Percentiles rank a stretch among this genome's conserved stretches.
Conservation (phyloP, 257 asterid genomes). For the Lithospermum erythrorhizon region DNA sequence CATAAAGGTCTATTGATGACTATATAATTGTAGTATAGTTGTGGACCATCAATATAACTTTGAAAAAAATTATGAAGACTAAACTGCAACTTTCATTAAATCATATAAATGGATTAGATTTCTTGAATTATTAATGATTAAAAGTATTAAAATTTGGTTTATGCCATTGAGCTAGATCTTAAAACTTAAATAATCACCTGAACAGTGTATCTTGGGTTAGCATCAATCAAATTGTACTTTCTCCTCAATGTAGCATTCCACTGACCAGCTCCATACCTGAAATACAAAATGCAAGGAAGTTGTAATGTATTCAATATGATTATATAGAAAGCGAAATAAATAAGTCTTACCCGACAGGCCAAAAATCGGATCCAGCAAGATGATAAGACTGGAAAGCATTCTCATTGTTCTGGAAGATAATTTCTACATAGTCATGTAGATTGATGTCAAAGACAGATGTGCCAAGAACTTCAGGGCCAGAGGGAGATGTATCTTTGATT, state of each 20-base stretch:
- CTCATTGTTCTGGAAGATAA: constrained; percentile 63
- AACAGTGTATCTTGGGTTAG: constrained; percentile 44
- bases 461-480: constrained; percentile 27
- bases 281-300: not conserved
- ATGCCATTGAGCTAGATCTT: not conserved
- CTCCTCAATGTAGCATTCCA: constrained; percentile 52
- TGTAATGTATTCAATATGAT: not conserved
- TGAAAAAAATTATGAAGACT: too few species aligned
- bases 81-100: too few species aligned
- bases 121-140: too few species aligned
- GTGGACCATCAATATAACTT: too few species aligned
- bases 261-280: constrained; percentile 52
- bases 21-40: too few species aligned
- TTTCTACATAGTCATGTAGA: constrained; percentile 54
- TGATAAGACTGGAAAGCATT: constrained; percentile 58
- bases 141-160: too few species aligned
- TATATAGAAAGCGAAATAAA: not conserved
- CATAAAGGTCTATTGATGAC: too few species aligned
- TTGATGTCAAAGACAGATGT: constrained; percentile 28
- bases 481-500: constrained; percentile 34
- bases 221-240: constrained; percentile 51
- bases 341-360: constrained; percentile 56
- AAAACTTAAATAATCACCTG: constrained; percentile 33
- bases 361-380: constrained; percentile 61
- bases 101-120: too few species aligned